Conservation (phyloP, 176 grass and related monocot genomes). For the Oryza punctata region DNA sequence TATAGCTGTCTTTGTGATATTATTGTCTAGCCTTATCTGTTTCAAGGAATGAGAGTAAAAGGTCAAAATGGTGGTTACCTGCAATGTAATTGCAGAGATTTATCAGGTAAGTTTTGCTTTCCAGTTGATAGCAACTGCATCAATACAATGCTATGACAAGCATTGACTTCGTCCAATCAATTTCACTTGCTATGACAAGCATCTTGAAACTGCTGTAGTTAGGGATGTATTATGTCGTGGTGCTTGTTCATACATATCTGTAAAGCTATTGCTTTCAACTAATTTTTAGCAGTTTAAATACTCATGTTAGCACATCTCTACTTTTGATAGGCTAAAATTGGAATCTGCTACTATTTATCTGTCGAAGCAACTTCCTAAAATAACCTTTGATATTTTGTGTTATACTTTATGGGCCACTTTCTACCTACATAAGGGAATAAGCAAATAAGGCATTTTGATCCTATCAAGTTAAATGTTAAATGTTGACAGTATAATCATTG, state of each 20-base stretch:
- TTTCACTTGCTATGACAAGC: neutral
- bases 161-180: neutral
- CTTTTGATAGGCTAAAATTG: slow-evolving; percentile 12
- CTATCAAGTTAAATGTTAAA: neutral
- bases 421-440: neutral
- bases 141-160: slow-evolving; percentile 6
- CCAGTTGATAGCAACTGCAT: slow-evolving; percentile 3
- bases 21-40: slow-evolving; percentile 2
- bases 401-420: neutral
- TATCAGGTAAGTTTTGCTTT: slow-evolving; percentile 21
- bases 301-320: neutral
- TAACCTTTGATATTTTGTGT: neutral
- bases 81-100: neutral
- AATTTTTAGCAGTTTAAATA: neutral
- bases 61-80: neutral
- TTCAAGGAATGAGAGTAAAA: slow-evolving; percentile 13
- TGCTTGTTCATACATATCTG: neutral
- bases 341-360: slow-evolving; percentile 8
- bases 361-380: neutral
- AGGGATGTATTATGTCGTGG: neutral
- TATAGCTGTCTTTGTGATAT: slow-evolving; percentile 9
- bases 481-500: neutral
- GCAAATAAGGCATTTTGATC: neutral
- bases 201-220: neutral
- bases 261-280: neutral